Base-by-base conservation (phyloP, 805 yeast species). In the Zygosaccharomyces pseudorouxii region DNA sequence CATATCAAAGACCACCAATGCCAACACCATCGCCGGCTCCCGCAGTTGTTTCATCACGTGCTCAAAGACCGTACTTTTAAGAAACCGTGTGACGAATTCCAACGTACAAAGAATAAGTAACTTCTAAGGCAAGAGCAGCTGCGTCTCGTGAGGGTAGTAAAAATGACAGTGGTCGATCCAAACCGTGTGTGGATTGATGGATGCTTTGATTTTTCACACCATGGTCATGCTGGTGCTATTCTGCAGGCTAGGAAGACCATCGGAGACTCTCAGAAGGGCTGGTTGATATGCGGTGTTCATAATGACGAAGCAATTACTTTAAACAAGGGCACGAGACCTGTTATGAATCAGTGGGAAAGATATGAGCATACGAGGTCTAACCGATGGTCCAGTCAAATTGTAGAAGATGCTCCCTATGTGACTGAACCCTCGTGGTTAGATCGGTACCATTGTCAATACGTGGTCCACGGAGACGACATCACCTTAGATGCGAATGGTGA, bases 391-490 rank as follows among this genome's bases (percentile, higher is more conserved):
- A 81, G 89, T 2, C 60, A 71, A 38, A 80, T 85, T 0, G 77
- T 92, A 14, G 76, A 82, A 2, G 72, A 77, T 53, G 97, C 98
- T 0, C 99, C 99, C 1, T 93, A 93, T 63, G 97, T 92, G 11
- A 93, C 99, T 0, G 63, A 63, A 33, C 95, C 95, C 0, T 71
- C 70, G 37, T 84, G 88, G 45, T 78, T 89, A 88, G 89, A 86
- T 57, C 56, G 72, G 22, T 79, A 79, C 61, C 79, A 78, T 5
- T 93, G 99, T 71, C 69, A 80, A 61, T 93, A 82, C 64, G 99
- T 93, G n/a, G 96, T 93, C 9, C 99, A 93, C 67, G 99, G 99
- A 5, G 99, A 93, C 68, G 99, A 93, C 63, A 89, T 93, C 55
- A 93, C 97, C 22, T 86, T 97, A 1, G 98, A 93, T 68, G 96